Percentiles rank a stretch among this genome's conserved stretches.
Evolutionary conservation across 2,329 filamentous ascomycete genomes (phyloP).

Genomic region (Clonostachys chloroleuca): DNA sequence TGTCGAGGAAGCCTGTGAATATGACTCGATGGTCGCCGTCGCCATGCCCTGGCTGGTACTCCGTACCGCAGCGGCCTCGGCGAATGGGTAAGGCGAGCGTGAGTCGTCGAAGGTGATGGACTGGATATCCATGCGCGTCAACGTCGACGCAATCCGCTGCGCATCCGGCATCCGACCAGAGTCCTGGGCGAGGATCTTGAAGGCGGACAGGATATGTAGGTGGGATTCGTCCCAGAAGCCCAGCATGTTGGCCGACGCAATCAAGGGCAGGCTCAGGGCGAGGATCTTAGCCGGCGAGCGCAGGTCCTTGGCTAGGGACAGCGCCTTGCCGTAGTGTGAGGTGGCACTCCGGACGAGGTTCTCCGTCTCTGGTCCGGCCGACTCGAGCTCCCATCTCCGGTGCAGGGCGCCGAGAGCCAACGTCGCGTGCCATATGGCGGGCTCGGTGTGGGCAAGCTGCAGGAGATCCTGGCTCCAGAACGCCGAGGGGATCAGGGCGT

Average conservation of each 20-base stretch:
- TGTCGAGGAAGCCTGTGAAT: neutral
- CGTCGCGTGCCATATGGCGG: constrained; percentile 25
- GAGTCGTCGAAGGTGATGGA: constrained; percentile 25
- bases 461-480: constrained; percentile 24
- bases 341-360: constrained; percentile 11
- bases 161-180: constrained; percentile 1
- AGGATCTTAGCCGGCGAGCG: constrained; percentile 14
- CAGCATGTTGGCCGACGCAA: constrained; percentile 21
- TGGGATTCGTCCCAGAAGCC: constrained; percentile 21
- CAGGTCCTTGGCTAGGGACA: constrained; percentile 17
- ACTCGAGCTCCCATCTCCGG: constrained; percentile 6
- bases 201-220: constrained; percentile 21
- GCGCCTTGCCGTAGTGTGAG: constrained; percentile 16
- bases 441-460: constrained; percentile 24
- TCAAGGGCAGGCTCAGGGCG: constrained; percentile 21
- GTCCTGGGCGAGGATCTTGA: constrained; percentile 1
- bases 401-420: constrained; percentile 27
- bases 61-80: constrained; percentile 2
- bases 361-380: constrained; percentile 5
- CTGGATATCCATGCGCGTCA: constrained; percentile 23
- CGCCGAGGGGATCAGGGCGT: constrained; percentile 15
- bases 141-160: constrained; percentile 7
- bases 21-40: neutral
- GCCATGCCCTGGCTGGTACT: neutral
- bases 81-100: constrained; percentile 18